Conservation (phyloP, 768 basidiomycete species). For the Roridomyces roridus region DNA sequence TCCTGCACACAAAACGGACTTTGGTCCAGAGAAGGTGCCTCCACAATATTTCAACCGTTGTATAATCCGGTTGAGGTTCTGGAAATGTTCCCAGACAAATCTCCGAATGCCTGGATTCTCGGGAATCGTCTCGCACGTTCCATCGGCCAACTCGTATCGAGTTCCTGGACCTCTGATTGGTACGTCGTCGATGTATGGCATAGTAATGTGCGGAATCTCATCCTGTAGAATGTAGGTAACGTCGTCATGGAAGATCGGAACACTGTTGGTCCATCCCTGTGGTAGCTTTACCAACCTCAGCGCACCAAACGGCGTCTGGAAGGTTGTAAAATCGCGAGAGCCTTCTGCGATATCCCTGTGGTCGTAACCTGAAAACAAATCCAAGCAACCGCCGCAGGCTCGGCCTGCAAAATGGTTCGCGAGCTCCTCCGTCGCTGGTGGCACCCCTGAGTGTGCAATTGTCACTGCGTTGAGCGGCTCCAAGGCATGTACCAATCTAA, state of each 20-base stretch:
- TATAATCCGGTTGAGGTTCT: constrained; percentile 11
- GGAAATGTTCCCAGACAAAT: constrained; percentile 19
- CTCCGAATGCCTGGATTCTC: constrained; percentile 17
- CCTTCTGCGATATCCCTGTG: constrained; percentile 27
- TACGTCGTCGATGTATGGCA: constrained; percentile 35
- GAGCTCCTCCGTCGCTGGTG: constrained; percentile 19
- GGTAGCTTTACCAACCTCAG: constrained; percentile 27
- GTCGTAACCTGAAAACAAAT: constrained; percentile 33
- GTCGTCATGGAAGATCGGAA: constrained; percentile 37
- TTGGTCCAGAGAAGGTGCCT: constrained; percentile 32
- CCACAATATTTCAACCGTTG: background rate
- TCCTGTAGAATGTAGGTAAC: constrained; percentile 31
- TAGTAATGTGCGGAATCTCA: constrained; percentile 31
- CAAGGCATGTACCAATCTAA: constrained; percentile 32
- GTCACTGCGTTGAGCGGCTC: constrained; percentile 33
- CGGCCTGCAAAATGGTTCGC: constrained; percentile 21
- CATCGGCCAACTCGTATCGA: too few relatives aligned
- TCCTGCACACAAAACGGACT: constrained; percentile 24
- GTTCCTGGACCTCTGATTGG: too few relatives aligned
- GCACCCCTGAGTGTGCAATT: constrained; percentile 25
- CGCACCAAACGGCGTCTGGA: constrained; percentile 29
- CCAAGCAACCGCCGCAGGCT: constrained; percentile 22
- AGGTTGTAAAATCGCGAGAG: constrained; percentile 35
- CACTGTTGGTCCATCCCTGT: constrained; percentile 39
- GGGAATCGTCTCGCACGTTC: constrained; percentile 21